Base-by-base conservation (phyloP, 139 green algal genomes). In the Chloropicon primus region DNA sequence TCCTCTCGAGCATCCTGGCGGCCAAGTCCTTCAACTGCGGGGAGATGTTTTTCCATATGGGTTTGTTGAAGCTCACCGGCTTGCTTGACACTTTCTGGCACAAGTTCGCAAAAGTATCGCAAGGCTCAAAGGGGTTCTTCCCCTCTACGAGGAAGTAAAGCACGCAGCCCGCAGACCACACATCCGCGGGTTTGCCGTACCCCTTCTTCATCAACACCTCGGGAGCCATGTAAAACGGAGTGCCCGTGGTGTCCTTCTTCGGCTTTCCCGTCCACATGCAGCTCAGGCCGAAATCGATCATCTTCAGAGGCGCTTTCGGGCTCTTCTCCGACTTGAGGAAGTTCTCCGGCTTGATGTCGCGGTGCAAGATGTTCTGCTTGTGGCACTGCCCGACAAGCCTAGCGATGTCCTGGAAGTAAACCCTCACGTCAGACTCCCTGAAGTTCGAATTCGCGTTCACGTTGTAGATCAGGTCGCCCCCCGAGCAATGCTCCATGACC, bases 291-390 rank as follows among this genome's bases (percentile, higher is more conserved):
- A 93, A 93, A 76, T 92, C 85, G 2, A 84, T 86, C 41, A 93
- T 80, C 82, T 87, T 84, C 24, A 92, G 77, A 21, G 76, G 27
- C 1, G 83, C 80, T 62, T 62, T 62, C 41, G 41, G 10, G 41
- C 22, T 76, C 77, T 1, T 53, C 29, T 23, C 80, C 83, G 0
- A 93, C 41, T 62, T 82, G 80, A 93, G 93, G 28, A 93, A 86
- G 81, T 93, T 93, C 75, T 93, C 89, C 53, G 93, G 82, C 81
- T 93, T 93, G 73, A 93, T 86, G 77, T 93, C 89, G 79, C 86
- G 81, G 85, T 93, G 89, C 62, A 93, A 88, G 53, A 93, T 88
- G 23, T 78, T 71, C 28, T 85, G 76, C 27, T 76, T 80, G 71
- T 93, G 89, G 77, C 93, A 76, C 22, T 80, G 77, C 26, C 72